These are phyloP conservation scores for Fagopyrum homotropicum DNA, from an alignment of 148 eudicot species.

Conservation along the genomic window DNA sequence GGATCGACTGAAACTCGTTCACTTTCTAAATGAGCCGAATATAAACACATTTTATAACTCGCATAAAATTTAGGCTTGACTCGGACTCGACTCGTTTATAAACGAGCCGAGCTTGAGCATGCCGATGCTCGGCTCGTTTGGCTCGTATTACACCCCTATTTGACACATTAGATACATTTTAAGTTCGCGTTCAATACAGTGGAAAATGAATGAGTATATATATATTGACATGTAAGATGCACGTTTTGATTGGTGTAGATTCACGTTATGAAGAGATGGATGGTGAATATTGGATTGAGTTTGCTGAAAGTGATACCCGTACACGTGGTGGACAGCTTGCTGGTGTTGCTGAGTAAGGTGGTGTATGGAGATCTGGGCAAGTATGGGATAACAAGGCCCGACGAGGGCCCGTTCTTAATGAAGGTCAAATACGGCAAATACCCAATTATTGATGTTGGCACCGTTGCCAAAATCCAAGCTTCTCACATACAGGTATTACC, in stretches of 20 bases:
- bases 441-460: conserved; percentile 64
- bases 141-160: too few species aligned
- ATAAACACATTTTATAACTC: too few species aligned
- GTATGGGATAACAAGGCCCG: conserved; percentile 54
- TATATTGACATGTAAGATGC: too few species aligned
- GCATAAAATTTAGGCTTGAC: too few species aligned
- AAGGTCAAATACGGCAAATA: conserved; percentile 61
- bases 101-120: too few species aligned
- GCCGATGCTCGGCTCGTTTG: too few species aligned
- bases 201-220: too few species aligned
- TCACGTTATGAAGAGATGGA: conserved; percentile 51
- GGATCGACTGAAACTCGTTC: too few species aligned
- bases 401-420: conserved; percentile 54
- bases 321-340: conserved; percentile 35
- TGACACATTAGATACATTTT: too few species aligned
- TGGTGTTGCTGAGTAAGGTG: conserved; percentile 51
- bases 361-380: conserved; percentile 49
- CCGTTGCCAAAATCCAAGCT: conserved; percentile 43
- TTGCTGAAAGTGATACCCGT: conserved; percentile 36
- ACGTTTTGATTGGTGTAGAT: conserved; percentile 29
- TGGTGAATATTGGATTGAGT: conserved; percentile 23
- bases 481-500: conserved; percentile 75
- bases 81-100: too few species aligned
- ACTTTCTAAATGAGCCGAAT: too few species aligned
- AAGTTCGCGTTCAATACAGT: too few species aligned